Evolutionary conservation across 2,329 filamentous ascomycete species (phyloP), one percentile per base, ranked within the genome.

Genomic region (Ascochyta viciae-villosae): DNA sequence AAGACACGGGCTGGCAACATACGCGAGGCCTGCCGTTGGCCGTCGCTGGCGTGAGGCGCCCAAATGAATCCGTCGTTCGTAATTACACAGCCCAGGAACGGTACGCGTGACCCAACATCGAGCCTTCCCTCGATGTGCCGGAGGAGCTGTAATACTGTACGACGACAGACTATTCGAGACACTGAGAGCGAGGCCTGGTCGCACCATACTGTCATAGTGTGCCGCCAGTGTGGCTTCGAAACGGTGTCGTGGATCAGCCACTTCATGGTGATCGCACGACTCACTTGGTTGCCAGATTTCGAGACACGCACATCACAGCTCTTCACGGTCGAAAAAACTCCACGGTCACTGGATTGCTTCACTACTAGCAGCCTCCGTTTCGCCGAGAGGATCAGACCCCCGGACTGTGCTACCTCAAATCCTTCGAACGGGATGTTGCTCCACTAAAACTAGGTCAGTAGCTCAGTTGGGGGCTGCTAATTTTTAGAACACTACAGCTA

Each of bases 161-260:
- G 4, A 55, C 52, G 4, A 15, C 6, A n/a, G 46, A 33, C 46
- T 40, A 29, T 26, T 31, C 19, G 22, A 50, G 46, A 37, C 16
- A 50, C 23, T 7, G 4, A 33, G 13, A 34, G 45, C 40, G 51
- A 49, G 46, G 52, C 52, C 50, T 35, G 6, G 52, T 55, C 10
- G 45, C 40, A 54, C 51, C 6, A 26, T 9, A 27, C 34, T 22
- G 13, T 19, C 19, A 19, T 19, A 19, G 19, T 19, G 19, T 19
- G 19, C 19, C 19, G 19, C 19, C 19, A 19, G 19, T 3, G 19
- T 19, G 19, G 19, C 19, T 19, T 19, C 19, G 19, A 19, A 19
- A 19, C 19, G 19, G 19, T 19, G 19, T 19, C 19, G 19, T 19
- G 12, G 29, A 12, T 7, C 29, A 33, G 13, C 8, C 4, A 33